phyloP scores from a whole-genome alignment of 2,329 filamentous ascomycete species.

The Aulographum hederae region DNA sequence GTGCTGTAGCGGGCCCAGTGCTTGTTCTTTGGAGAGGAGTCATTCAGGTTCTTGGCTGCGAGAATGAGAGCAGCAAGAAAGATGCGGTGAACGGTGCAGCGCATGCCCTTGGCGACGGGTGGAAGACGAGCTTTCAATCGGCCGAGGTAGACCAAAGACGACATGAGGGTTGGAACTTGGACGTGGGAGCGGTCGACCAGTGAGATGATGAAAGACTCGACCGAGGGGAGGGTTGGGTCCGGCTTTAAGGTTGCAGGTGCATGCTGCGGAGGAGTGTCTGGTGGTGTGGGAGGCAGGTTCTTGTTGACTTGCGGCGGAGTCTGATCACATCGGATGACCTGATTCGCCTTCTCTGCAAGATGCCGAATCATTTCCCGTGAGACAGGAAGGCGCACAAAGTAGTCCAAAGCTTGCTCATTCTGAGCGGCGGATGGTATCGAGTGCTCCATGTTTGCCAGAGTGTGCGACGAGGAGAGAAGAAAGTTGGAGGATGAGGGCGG shows the following conservation, averaged over 20 bases:
- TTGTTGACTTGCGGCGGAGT: slow-evolving; percentile 23
- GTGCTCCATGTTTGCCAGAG: slow-evolving; percentile 21
- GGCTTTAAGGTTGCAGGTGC: slow-evolving; percentile 26
- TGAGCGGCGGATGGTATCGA: slow-evolving; percentile 22
- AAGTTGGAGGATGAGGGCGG: too few species aligned
- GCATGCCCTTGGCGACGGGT: slow-evolving; percentile 86
- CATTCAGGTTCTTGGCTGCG: slow-evolving; percentile 93
- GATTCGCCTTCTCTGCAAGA: slow-evolving; percentile 53
- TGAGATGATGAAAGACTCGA: slow-evolving; percentile 83
- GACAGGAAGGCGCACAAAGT: slow-evolving; percentile 64
- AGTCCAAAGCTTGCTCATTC: slow-evolving; percentile 59
- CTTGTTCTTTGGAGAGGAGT: slow-evolving; percentile 99
- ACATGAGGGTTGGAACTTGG: slow-evolving; percentile 94
- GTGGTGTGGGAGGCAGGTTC: slow-evolving; percentile 38
- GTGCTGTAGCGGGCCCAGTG: slow-evolving; percentile 93
- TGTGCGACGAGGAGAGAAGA: too few species aligned
- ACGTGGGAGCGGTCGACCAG: slow-evolving; percentile 88
- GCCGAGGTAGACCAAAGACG: slow-evolving; percentile 80
- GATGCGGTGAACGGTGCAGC: slow-evolving; percentile 93
- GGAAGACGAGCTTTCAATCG: slow-evolving; percentile 72
- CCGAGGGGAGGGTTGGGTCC: slow-evolving; percentile 40
- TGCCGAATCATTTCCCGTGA: slow-evolving; percentile 60
- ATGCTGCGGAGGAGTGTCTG: slow-evolving; percentile 37
- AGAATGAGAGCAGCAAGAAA: slow-evolving; percentile 76
- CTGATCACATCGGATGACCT: slow-evolving; percentile 63